Evolutionary conservation across 2,329 filamentous ascomycete species (phyloP), one percentile per base, ranked within the genome.

Genomic region (Rutstroemia sp.): DNA sequence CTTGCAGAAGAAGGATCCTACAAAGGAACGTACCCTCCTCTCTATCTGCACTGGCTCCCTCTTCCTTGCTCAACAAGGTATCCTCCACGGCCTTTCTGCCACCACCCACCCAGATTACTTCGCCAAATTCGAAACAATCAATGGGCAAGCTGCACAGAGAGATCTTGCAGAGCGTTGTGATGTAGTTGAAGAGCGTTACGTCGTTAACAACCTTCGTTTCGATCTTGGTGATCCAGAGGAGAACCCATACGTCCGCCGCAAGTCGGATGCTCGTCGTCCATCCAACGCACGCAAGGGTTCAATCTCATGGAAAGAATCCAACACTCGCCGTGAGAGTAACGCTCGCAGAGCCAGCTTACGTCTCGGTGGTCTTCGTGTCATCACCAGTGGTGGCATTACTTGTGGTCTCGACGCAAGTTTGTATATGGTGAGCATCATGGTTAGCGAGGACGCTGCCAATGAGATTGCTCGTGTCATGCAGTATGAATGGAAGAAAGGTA

Each of bases 191-290:
- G 86, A 89, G 61, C 81, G 89, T 68, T 95, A 94, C 69, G 89
- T 95, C 19, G 89, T 95, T 71, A 95, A 95, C 78, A 94, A 95
- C 73, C 84, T 91, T 58, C 87, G 89, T 64, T 95, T 92, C 71
- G 89, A 94, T 65, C 77, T 94, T 45, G 80, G 78, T 47, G 83
- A 92, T 68, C 83, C 88, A 67, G 87, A 92, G 60, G 86, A 91
- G 72, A 92, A 89, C 72, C 88, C 88, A 34, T 92, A 92, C 73
- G 85, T 94, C 70, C 80, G 88, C 66, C 84, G 81, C 76, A 88
- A 87, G 78, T 82, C 83, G 57, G 85, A 88, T 63, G 82, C 78
- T 49, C 76, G 80, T 62, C 80, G 81, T 59, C 79, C 82, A 48
- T 81, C 81, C 48, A 82, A 77, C 66, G 82, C 79, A 63, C 84